Evolutionary conservation across 495 filamentous ascomycete species (phyloP).

Genomic region (Trichocladium uniseriatum): DNA sequence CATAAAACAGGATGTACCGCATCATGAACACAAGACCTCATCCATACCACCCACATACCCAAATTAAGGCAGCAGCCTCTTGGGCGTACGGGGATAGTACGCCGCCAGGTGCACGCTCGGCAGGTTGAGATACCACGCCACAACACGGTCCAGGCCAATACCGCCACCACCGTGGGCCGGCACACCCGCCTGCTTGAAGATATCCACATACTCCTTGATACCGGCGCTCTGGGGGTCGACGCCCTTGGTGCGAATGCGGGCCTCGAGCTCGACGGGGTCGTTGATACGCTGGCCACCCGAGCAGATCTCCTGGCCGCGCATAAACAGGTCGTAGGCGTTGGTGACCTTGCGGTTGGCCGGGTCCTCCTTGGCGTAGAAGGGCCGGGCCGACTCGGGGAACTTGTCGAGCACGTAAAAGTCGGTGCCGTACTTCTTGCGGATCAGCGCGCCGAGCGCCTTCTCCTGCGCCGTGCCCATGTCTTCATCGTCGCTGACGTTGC

Average conservation of each 20-base stretch:
- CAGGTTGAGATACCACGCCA: conserved; percentile 78
- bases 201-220: conserved; percentile 74
- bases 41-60: background rate
- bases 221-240: conserved; percentile 64
- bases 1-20: background rate
- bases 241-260: conserved; percentile 60
- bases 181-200: conserved; percentile 65
- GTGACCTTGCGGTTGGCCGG: conserved; percentile 56
- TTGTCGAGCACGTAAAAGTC: conserved; percentile 92
- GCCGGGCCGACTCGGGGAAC: conserved; percentile 75
- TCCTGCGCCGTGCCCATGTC: conserved; percentile 79
- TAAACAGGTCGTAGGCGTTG: conserved; percentile 87
- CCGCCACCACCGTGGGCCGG: conserved; percentile 80
- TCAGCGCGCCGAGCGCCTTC: conserved; percentile 78
- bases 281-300: conserved; percentile 82
- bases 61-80: conserved; percentile 59
- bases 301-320: conserved; percentile 71
- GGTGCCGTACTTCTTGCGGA: conserved; percentile 73
- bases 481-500: conserved; percentile 61
- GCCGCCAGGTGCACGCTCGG: conserved; percentile 71
- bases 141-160: conserved; percentile 78
- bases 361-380: conserved; percentile 85
- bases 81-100: conserved; percentile 77
- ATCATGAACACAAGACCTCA: too few relatives aligned
- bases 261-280: conserved; percentile 57